A percentile compares a stretch with the other conserved stretches of the same genome.
Evolutionary conservation across 148 eudicot species (phyloP).

Genomic region (Rhododendron simsii): DNA sequence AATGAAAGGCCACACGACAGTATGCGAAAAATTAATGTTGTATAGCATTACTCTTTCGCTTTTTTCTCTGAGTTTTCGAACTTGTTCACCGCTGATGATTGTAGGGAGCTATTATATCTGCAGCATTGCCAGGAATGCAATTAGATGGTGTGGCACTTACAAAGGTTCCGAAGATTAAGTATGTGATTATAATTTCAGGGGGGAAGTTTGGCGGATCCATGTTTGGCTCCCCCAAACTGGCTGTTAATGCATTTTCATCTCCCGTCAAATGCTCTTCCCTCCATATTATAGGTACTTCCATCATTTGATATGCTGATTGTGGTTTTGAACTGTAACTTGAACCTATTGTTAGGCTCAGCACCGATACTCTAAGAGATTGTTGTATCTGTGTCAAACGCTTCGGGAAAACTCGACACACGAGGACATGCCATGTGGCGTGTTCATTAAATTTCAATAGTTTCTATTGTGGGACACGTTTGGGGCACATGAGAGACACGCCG

Average conservation of each 20-base stretch:
- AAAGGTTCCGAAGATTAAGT: neutral
- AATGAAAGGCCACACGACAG: neutral
- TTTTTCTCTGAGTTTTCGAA: neutral
- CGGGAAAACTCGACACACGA: too few species aligned
- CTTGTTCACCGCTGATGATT: neutral
- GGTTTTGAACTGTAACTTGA: neutral
- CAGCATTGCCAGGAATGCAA: neutral
- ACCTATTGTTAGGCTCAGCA: neutral
- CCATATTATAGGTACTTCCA: neutral
- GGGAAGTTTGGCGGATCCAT: neutral
- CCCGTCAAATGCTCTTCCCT: neutral
- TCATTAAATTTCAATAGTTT: too few species aligned
- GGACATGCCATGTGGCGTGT: neutral
- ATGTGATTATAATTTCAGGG: neutral
- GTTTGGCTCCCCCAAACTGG: neutral
- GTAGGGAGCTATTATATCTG: neutral
- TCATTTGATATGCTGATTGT: neutral
- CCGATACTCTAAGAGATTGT: neutral
- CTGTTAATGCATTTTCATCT: neutral
- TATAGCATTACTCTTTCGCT: neutral
- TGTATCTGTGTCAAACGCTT: neutral
- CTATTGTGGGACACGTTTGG: too few species aligned
- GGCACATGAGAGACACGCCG: neutral
- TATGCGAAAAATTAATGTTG: neutral
- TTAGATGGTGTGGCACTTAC: neutral